These are phyloP conservation scores for Podaxis sp. DNA, from an alignment of 768 basidiomycete genomes.

Conservation along the genomic window DNA sequence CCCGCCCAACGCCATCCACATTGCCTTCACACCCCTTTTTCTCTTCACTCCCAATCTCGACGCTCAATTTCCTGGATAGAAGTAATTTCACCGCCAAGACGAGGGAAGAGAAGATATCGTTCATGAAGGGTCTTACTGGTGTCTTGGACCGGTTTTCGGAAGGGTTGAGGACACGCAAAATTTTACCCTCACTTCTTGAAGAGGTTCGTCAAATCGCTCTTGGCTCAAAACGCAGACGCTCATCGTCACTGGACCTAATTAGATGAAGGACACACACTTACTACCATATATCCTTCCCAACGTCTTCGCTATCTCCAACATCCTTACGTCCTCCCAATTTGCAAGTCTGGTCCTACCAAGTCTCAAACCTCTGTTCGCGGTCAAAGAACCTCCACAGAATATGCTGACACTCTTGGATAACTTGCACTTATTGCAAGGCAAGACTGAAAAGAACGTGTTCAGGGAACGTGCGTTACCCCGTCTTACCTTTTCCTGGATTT, in stretches of 20 bases:
- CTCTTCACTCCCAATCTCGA: slow-evolving; percentile 92
- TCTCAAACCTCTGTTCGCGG: slow-evolving; percentile 81
- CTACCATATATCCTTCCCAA: slow-evolving; percentile 95
- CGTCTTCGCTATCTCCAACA: slow-evolving; percentile 83
- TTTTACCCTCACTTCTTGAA: slow-evolving; percentile 88
- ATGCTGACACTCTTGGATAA: slow-evolving; percentile 94
- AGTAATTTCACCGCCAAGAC: slow-evolving; percentile 94
- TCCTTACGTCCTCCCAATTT: slow-evolving; percentile 78
- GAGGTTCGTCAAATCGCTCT: slow-evolving; percentile 49
- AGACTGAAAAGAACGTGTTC: slow-evolving; percentile 84
- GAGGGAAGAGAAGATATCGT: slow-evolving; percentile 92
- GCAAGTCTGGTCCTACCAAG: slow-evolving; percentile 76
- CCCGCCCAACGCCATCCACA: slow-evolving; percentile 71
- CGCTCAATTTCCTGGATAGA: slow-evolving; percentile 92
- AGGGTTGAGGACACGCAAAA: slow-evolving; percentile 80
- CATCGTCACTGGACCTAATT: background rate
- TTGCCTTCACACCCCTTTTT: slow-evolving; percentile 89
- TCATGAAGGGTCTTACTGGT: slow-evolving; percentile 83
- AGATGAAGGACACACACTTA: slow-evolving; percentile 94
- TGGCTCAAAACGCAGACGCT: background rate
- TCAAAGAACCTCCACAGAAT: slow-evolving; percentile 96
- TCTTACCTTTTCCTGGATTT: background rate
- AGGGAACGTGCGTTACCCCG: slow-evolving; percentile 69
- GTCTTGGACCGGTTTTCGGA: slow-evolving; percentile 87
- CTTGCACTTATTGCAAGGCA: slow-evolving; percentile 78